phyloP scores from a whole-genome alignment of 495 filamentous ascomycete genomes.

The Neurospora terricola region DNA sequence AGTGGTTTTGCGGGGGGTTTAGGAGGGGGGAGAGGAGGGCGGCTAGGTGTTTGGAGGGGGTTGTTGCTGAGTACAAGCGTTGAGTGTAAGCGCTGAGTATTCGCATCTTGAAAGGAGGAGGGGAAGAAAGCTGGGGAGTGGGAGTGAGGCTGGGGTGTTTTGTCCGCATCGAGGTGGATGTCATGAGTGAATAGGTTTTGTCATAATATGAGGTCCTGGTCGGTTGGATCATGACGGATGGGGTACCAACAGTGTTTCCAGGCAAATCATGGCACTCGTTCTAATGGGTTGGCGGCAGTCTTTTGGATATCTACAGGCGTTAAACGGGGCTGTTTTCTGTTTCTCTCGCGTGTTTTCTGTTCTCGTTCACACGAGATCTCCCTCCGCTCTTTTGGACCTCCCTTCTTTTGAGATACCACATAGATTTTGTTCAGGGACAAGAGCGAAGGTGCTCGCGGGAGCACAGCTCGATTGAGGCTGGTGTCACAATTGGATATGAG shows the following conservation, averaged over 20 bases:
- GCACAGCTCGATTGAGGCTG: background rate
- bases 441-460: background rate
- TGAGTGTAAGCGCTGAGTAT: no score
- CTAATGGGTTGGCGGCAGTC: background rate
- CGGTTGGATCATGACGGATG: background rate
- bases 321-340: background rate
- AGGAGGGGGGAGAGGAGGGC: conserved; percentile 46
- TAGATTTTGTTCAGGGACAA: background rate
- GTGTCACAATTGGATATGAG: background rate
- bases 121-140: no score
- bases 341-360: background rate
- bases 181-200: no score
- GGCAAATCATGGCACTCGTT: no score
- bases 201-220: no score
- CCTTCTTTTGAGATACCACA: background rate
- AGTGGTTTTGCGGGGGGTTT: conserved; percentile 48
- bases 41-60: conserved; percentile 39
- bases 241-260: no score
- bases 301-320: background rate
- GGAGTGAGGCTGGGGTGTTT: no score
- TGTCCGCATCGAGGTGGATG: no score
- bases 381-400: background rate
- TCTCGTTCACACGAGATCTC: background rate
- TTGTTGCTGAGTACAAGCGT: conserved; percentile 30
- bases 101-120: no score